A percentile compares a stretch with the other conserved stretches of the same genome.
phyloP scores from a whole-genome alignment of 1,139 yeast species.

The Pneumocystis canis region DNA sequence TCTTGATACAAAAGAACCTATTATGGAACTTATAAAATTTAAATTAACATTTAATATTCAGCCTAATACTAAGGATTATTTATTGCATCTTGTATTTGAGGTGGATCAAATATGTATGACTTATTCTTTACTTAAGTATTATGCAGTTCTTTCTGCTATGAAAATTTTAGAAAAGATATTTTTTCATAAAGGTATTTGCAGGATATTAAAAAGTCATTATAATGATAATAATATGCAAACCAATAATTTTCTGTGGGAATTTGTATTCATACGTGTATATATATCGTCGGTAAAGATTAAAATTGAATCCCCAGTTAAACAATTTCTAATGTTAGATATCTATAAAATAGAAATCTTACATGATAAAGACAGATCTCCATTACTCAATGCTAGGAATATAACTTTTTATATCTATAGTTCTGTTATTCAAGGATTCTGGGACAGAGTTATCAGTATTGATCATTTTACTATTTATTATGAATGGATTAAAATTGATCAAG shows the following conservation, averaged over 20 bases:
- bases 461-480: slow-evolving; percentile 18
- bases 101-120: slow-evolving; percentile 10
- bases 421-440: slow-evolving; percentile 33
- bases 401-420: slow-evolving; percentile 45
- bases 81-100: slow-evolving; percentile 7
- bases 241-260: slow-evolving; percentile 10
- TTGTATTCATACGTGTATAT: slow-evolving; percentile 28
- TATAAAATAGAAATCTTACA: slow-evolving; percentile 28
- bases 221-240: not conserved
- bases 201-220: not conserved
- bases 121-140: slow-evolving; percentile 14
- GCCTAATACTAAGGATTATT: not conserved
- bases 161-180: slow-evolving; percentile 10
- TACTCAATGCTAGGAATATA: slow-evolving; percentile 26
- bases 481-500: slow-evolving; percentile 11
- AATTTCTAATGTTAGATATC: slow-evolving; percentile 38
- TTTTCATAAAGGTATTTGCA: not conserved
- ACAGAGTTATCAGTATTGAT: slow-evolving; percentile 25
- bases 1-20: slow-evolving; percentile 12
- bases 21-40: slow-evolving; percentile 12
- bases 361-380: slow-evolving; percentile 23
- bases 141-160: slow-evolving; percentile 12
- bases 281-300: slow-evolving; percentile 32
- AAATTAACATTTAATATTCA: slow-evolving; percentile 10
- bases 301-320: slow-evolving; percentile 36